Conservation (phyloP, 2,329 filamentous ascomycete genomes). For the Penicillium concentricum region DNA sequence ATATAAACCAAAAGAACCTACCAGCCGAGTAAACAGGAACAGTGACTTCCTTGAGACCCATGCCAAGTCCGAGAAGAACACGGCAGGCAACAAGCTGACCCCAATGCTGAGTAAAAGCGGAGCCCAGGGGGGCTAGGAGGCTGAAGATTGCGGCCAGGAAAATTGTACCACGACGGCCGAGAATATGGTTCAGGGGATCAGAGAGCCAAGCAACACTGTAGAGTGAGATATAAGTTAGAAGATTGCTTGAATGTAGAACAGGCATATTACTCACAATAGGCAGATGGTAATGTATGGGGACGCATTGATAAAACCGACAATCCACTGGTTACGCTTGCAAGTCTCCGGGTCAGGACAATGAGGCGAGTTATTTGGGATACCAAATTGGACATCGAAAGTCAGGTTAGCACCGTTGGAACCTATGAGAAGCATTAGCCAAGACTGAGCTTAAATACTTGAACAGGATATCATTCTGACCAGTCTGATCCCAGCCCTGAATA, state of each 20-base stretch:
- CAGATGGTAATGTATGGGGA: slow-evolving; percentile 52
- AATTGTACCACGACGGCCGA: slow-evolving; percentile 21
- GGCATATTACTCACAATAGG: slow-evolving; percentile 43
- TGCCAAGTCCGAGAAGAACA: slow-evolving; percentile 36
- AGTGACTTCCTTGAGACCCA: slow-evolving; percentile 43
- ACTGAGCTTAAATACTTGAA: neutral
- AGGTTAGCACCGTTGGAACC: slow-evolving; percentile 24
- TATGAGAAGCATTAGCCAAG: neutral
- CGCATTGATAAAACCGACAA: slow-evolving; percentile 63
- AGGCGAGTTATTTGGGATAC: slow-evolving; percentile 17
- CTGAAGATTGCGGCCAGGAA: slow-evolving; percentile 20
- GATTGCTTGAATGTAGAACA: neutral
- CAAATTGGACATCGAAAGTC: slow-evolving; percentile 22
- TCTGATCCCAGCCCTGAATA: slow-evolving; percentile 53
- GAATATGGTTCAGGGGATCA: slow-evolving; percentile 17
- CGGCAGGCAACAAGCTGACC: slow-evolving; percentile 17
- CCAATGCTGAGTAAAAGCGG: slow-evolving; percentile 18
- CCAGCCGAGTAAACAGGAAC: slow-evolving; percentile 54
- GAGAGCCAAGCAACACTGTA: slow-evolving; percentile 19
- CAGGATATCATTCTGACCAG: slow-evolving; percentile 25
- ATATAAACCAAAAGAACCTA: neutral
- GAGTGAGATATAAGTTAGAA: neutral
- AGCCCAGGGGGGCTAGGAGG: slow-evolving; percentile 17
- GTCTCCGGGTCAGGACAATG: slow-evolving; percentile 19
- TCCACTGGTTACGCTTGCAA: slow-evolving; percentile 49